Base-by-base conservation (phyloP, 768 basidiomycete species). In the Russula brevipes region DNA sequence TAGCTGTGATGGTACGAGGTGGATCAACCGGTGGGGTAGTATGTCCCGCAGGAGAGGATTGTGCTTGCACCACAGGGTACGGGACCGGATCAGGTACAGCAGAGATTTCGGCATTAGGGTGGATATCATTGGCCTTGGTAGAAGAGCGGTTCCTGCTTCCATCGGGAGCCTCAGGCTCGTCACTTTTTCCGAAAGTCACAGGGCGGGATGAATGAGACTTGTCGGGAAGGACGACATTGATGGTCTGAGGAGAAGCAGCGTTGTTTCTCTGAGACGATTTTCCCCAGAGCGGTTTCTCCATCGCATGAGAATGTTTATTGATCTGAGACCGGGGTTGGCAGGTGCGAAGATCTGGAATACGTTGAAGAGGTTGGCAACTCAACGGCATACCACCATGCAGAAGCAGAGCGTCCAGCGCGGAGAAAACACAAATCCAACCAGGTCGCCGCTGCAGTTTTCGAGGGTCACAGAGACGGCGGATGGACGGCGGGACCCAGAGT, bases 61-160 rank as follows among this genome's bases (percentile, higher is more conserved):
- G 19, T 3, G 49, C 31, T 50, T 41, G 41, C 33, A 61, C 54
- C 2, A 47, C 78, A 52, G 76, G 78, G 52, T 81, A 80, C 30
- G 82, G 81, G 44, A 77, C 77, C 63, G 83, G 83, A 64, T 78
- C 76, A 12, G 84, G 82, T 49, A 84, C 72, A 46, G 76, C 73
- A 7, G 78, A 78, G 16, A 74, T 69, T 60, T 79, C 68, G 14
- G 59, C 70, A 41, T 73, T 66, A n/a, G 69, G 63, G 45, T 71
- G 42, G 39, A 44, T 46, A 51, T 50, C n/a, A 30, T 60, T 65
- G 49, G 46, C 54, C 55, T 66, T 65, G 14, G 33, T 9, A 12
- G 63, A 45, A 44, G 59, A 51, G 53, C 41, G 59, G 54, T 46
- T 46, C 54, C 56, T 39, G 36, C 49, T 52, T 56, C 36, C 35